These are phyloP conservation scores for Cryptosporidium ryanae DNA, from an alignment of 169 alveolate genomes.

Conservation along the genomic window DNA sequence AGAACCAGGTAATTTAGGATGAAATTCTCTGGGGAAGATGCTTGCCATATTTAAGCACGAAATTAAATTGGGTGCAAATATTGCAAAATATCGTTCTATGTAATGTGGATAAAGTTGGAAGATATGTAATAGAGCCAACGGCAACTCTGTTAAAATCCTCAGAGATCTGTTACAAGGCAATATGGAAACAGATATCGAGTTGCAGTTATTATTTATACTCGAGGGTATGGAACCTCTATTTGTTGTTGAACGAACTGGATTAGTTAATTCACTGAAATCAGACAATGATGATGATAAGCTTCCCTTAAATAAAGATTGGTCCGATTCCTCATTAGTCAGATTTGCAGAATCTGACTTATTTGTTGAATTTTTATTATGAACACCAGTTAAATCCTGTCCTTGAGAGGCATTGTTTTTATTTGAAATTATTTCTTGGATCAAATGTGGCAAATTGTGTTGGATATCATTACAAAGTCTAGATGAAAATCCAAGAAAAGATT, in stretches of 20 bases:
- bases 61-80: constrained; percentile 70
- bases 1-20: constrained; percentile 50
- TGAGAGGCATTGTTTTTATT: background rate
- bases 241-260: constrained; percentile 54
- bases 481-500: constrained; percentile 68
- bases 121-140: constrained; percentile 67
- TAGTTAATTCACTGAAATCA: constrained; percentile 49
- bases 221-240: constrained; percentile 17
- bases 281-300: constrained; percentile 40
- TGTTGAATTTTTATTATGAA: constrained; percentile 18
- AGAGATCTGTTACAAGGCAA: constrained; percentile 67
- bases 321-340: constrained; percentile 36
- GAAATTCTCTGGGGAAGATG: constrained; percentile 66
- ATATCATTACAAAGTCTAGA: constrained; percentile 71
- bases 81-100: constrained; percentile 65
- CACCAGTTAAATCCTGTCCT: constrained; percentile 14
- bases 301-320: constrained; percentile 46
- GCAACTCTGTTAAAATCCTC: constrained; percentile 63
- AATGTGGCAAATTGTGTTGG: constrained; percentile 57
- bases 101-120: constrained; percentile 69
- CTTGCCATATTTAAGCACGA: constrained; percentile 62
- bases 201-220: background rate
- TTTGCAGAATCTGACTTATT: constrained; percentile 32
- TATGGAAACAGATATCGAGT: background rate
- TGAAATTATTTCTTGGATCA: constrained; percentile 60